These are phyloP conservation scores for Vitellaria paradoxa DNA, from an alignment of 179 eudicot species.

Conservation along the genomic window DNA sequence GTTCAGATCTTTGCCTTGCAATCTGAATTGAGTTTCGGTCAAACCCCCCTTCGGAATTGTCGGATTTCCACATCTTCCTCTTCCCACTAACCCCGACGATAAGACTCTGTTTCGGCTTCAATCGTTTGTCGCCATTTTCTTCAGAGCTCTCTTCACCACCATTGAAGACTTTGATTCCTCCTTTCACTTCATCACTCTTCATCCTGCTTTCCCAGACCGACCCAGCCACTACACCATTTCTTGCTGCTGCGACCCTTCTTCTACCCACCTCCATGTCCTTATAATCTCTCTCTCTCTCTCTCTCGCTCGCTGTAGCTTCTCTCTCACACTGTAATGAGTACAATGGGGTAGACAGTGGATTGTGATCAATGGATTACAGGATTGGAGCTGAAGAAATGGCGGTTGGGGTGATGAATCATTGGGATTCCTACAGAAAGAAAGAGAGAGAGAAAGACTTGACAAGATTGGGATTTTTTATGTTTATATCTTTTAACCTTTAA, in stretches of 20 bases:
- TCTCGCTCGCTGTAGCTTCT: slow-evolving; percentile 12
- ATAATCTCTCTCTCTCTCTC: slow-evolving; percentile 11
- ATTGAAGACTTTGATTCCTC: slow-evolving; percentile 45
- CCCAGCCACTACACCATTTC: slow-evolving; percentile 31
- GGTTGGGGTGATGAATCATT: slow-evolving; percentile 20
- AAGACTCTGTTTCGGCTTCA: slow-evolving; percentile 31
- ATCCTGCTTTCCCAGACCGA: slow-evolving; percentile 60
- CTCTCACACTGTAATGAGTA: slow-evolving; percentile 20
- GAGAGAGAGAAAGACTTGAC: neutral
- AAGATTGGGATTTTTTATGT: neutral
- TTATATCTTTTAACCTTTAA: neutral
- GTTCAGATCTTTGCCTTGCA: slow-evolving; percentile 28
- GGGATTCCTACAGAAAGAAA: slow-evolving; percentile 19
- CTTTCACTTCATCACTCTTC: slow-evolving; percentile 42
- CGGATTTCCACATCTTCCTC: slow-evolving; percentile 51
- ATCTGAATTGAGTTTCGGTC: slow-evolving; percentile 34
- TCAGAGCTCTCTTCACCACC: slow-evolving; percentile 25
- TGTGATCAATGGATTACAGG: slow-evolving; percentile 23
- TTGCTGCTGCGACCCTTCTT: slow-evolving; percentile 25
- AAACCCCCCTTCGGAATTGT: slow-evolving; percentile 22
- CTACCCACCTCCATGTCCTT: slow-evolving; percentile 32
- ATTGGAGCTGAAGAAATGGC: slow-evolving; percentile 32
- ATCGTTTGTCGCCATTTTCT: slow-evolving; percentile 16
- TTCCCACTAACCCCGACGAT: slow-evolving; percentile 24
- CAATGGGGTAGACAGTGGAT: slow-evolving; percentile 15